Conservation (phyloP, 331 rosid genomes). For the Saraca asoca region DNA sequence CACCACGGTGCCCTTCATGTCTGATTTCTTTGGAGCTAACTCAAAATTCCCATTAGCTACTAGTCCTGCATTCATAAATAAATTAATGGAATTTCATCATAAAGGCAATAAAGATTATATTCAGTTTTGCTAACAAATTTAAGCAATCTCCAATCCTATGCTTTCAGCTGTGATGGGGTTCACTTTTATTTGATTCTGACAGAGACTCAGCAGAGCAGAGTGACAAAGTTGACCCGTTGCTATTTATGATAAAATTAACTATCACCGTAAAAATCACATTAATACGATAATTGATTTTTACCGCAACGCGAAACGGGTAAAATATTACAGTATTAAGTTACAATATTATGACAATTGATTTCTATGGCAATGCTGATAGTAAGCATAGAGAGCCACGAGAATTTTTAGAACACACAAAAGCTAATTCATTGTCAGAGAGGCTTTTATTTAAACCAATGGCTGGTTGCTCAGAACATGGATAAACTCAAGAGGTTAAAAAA, state of each 20-base stretch:
- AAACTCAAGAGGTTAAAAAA: too few relatives aligned
- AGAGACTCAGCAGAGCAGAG: background rate
- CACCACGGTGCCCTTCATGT: conserved; percentile 74
- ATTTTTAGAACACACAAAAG: conserved; percentile 22
- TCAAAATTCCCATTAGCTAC: conserved; percentile 85
- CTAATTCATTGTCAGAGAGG: background rate
- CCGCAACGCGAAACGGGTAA: too few relatives aligned
- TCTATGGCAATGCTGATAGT: too few relatives aligned
- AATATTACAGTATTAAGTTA: too few relatives aligned
- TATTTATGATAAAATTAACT: background rate
- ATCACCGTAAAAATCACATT: too few relatives aligned
- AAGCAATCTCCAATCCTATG: conserved; percentile 2
- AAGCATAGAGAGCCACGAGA: conserved; percentile 34
- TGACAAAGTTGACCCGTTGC: conserved; percentile 14
- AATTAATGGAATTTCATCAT: background rate
- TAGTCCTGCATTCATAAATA: conserved; percentile 45
- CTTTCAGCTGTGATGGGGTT: background rate
- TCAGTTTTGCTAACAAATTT: too few relatives aligned
- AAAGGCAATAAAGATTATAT: too few relatives aligned
- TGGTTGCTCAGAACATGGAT: too few relatives aligned
- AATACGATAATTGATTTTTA: too few relatives aligned
- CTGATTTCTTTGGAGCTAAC: conserved; percentile 60
- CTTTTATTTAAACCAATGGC: background rate
- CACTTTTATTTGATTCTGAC: too few relatives aligned
- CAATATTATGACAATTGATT: too few relatives aligned